These are phyloP conservation scores for Suillus tomentosus DNA, from an alignment of 768 basidiomycete species.

Conservation along the genomic window DNA sequence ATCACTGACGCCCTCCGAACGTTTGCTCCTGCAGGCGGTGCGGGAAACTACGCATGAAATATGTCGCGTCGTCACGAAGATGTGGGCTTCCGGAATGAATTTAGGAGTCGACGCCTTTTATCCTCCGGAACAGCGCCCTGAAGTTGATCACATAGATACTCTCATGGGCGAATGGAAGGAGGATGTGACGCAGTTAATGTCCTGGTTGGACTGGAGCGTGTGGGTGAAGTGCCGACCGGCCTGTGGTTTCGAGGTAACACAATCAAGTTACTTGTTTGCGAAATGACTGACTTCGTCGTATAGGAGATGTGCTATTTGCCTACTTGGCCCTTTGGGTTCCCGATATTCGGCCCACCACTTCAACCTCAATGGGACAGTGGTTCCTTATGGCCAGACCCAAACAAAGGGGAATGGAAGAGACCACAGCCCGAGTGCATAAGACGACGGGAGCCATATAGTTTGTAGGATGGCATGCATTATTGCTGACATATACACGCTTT, in stretches of 20 bases:
- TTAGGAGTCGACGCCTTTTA: conserved; percentile 11
- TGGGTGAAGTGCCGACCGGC: conserved; percentile 24
- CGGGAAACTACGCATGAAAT: conserved; percentile 21
- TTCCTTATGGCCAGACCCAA: neutral
- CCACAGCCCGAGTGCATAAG: conserved; percentile 27
- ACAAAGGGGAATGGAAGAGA: conserved; percentile 23
- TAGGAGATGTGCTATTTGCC: conserved; percentile 32
- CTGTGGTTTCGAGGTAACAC: conserved; percentile 16
- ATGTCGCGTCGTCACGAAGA: conserved; percentile 20
- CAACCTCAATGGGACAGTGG: neutral
- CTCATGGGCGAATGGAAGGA: conserved; percentile 16
- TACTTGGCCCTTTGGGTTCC: conserved; percentile 24
- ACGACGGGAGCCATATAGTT: conserved; percentile 14
- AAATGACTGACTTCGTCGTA: neutral
- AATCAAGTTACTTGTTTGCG: neutral
- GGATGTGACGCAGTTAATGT: conserved; percentile 17
- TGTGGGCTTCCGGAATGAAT: conserved; percentile 21
- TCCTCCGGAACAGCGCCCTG: neutral
- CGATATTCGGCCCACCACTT: neutral
- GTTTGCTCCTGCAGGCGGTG: conserved; percentile 15
- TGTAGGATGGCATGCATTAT: neutral
- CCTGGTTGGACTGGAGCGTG: conserved; percentile 25
- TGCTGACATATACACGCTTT: neutral
- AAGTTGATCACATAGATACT: conserved; percentile 1
- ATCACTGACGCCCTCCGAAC: conserved; percentile 16